Evolutionary conservation across 1,284 basidiomycete species (phyloP).

Genomic region (Porogramme epimiltina): DNA sequence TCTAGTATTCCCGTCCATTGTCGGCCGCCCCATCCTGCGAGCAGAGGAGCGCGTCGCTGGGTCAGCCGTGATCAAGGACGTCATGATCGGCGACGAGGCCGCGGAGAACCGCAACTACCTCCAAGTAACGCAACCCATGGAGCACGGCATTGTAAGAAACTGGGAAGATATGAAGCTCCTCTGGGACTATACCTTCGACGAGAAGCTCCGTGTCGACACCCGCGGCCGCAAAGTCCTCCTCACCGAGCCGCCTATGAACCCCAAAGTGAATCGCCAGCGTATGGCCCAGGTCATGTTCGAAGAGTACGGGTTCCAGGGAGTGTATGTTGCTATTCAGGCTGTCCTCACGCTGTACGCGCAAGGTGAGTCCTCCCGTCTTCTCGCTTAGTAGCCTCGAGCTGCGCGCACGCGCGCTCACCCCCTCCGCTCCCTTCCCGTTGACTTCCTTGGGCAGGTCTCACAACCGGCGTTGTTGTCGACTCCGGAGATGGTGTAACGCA

Average conservation of each 20-base stretch:
- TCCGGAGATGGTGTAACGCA: slow-evolving; percentile 99
- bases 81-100: slow-evolving; percentile 98
- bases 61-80: slow-evolving; percentile 85
- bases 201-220: slow-evolving; percentile 92
- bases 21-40: slow-evolving; percentile 95
- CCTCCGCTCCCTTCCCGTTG: not conserved
- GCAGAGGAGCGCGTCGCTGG: slow-evolving; percentile 90
- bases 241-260: slow-evolving; percentile 99
- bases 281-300: slow-evolving; percentile 99
- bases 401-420: not conserved
- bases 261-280: slow-evolving; percentile 87
- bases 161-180: slow-evolving; percentile 99
- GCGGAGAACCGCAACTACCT: slow-evolving; percentile 93
- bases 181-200: slow-evolving; percentile 98
- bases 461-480: slow-evolving; percentile 98
- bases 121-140: slow-evolving; percentile 97
- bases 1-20: slow-evolving; percentile 92
- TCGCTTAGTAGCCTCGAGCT: not conserved
- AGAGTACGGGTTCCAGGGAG: slow-evolving; percentile 94
- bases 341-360: slow-evolving; percentile 98
- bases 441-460: slow-evolving; percentile 69
- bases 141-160: slow-evolving; percentile 98
- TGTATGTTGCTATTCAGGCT: slow-evolving; percentile 98
- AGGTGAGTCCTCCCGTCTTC: slow-evolving; percentile 56
- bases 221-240: slow-evolving; percentile 89